Conservation (phyloP, 192 early-diverging fungal species). For the Phlyctochytrium arcticum region DNA sequence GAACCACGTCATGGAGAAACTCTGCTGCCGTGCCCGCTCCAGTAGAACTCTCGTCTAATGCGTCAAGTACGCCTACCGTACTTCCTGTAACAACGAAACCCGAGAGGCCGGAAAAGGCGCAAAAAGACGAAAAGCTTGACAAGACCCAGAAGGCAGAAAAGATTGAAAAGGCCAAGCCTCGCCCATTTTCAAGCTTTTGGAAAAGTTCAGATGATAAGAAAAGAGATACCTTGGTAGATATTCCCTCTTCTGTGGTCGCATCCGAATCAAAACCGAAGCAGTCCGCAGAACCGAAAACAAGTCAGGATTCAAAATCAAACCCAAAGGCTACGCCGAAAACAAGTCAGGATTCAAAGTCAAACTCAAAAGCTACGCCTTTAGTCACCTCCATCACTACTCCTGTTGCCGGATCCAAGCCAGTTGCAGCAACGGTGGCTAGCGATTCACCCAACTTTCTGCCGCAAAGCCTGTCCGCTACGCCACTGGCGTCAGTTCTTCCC, state of each 20-base stretch:
- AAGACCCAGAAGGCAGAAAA: too few relatives aligned
- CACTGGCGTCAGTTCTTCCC: background rate
- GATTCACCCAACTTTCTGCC: background rate
- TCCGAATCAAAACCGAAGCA: too few relatives aligned
- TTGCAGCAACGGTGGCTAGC: background rate
- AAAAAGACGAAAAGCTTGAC: too few relatives aligned
- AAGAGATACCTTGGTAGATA: too few relatives aligned
- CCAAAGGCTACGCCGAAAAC: background rate
- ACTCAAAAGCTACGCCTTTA: background rate
- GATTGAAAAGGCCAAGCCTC: too few relatives aligned
- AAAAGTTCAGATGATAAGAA: too few relatives aligned
- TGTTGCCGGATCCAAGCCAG: background rate
- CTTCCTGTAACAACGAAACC: background rate
- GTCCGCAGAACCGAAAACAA: background rate
- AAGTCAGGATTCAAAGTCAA: background rate
- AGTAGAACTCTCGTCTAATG: background rate
- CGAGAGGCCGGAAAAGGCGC: background rate
- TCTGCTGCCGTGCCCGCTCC: background rate
- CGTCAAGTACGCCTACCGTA: background rate
- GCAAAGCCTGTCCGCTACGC: background rate
- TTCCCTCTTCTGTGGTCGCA: too few relatives aligned
- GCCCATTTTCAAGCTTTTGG: background rate
- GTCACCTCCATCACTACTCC: background rate
- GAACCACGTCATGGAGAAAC: background rate
- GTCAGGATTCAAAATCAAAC: too few relatives aligned